Conservation (phyloP, 1,284 basidiomycete genomes). For the Irpex sp. region DNA sequence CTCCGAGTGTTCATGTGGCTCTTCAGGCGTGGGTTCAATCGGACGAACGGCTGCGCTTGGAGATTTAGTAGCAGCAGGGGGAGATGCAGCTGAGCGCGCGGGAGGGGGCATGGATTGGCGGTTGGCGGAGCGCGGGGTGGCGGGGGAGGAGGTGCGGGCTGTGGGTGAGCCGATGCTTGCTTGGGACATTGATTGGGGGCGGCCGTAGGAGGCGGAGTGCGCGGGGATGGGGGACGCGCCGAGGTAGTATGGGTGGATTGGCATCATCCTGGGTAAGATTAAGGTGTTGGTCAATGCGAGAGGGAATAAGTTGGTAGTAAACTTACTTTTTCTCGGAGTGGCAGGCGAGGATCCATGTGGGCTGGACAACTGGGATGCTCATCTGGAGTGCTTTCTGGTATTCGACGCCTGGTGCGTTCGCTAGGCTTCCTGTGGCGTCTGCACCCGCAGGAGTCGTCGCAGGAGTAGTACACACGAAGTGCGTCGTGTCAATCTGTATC, state of each 20-base stretch:
- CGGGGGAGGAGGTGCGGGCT: slow-evolving; percentile 31
- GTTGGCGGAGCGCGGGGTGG: slow-evolving; percentile 32
- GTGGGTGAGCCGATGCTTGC: slow-evolving; percentile 45
- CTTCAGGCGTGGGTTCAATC: slow-evolving; percentile 49
- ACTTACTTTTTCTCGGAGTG: slow-evolving; percentile 74
- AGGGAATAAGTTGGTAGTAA: not conserved
- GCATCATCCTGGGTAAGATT: slow-evolving; percentile 63
- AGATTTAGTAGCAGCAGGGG: slow-evolving; percentile 33
- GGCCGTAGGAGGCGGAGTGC: slow-evolving; percentile 40
- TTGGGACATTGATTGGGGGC: slow-evolving; percentile 75
- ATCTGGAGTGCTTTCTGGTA: slow-evolving; percentile 88
- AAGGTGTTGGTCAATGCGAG: not conserved
- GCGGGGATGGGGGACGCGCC: slow-evolving; percentile 54
- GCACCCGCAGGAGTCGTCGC: slow-evolving; percentile 60
- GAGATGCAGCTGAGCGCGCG: slow-evolving; percentile 34
- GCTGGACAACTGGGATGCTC: slow-evolving; percentile 87
- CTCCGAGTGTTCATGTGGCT: slow-evolving; percentile 27
- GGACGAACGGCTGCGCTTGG: slow-evolving; percentile 18
- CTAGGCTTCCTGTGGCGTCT: slow-evolving; percentile 42
- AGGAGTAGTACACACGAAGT: slow-evolving; percentile 91
- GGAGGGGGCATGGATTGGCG: slow-evolving; percentile 59
- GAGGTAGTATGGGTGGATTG: slow-evolving; percentile 78
- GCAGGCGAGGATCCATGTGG: slow-evolving; percentile 87
- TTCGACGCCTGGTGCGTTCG: slow-evolving; percentile 67
- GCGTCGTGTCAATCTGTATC: slow-evolving; percentile 95